Evolutionary conservation across 441 rosid genomes (phyloP), one percentile per base, ranked within the genome.

Genomic region (Pelargonium australe): DNA sequence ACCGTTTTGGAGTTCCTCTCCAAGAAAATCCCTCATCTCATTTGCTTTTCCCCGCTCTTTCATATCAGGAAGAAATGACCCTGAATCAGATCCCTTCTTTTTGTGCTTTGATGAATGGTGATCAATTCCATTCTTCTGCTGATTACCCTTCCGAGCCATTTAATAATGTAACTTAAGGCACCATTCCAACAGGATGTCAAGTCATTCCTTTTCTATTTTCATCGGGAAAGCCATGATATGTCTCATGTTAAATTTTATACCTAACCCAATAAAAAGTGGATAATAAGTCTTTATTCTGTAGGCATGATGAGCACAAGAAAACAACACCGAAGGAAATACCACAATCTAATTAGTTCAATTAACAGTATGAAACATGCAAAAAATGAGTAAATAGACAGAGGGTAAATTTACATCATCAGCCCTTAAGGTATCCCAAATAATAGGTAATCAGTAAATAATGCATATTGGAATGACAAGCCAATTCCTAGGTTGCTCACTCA

Each of bases 101-200:
- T 80, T 85, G 72, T 66, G 80, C 67, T 71, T 85, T 68, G 85
- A 78, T 41, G 82, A 57, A 65, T 83, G 80, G 70, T 77, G 83
- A 71, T 85, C 85, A 68, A 85, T 69, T 61, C 91, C 95, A 83
- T 85, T 86, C 86, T 84, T 89, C 81, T 83, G 97, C 23, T 88
- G 91, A 74, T 79, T 94, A 70, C 92, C 84, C 82, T 87, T 88
- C 47, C 96, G 89, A 78, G 97, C 96, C 99, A 94, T 94, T 63
- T 11, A 68, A 72, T 43, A 25, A 45, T 67, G 63, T 66, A n/a
- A 23, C 40, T 17, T 60, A 19, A 19, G n/a, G 41, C 40, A 74
- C 37, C 66, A 37, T 40, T 65, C 62, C 44, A 68, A 64, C 55
- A 68, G 47, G 25, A 66, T 67, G 25, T 67, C 47, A 78, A 73